phyloP scores from a whole-genome alignment of 345 rosid genomes.

The Atalantia buxifolia region DNA sequence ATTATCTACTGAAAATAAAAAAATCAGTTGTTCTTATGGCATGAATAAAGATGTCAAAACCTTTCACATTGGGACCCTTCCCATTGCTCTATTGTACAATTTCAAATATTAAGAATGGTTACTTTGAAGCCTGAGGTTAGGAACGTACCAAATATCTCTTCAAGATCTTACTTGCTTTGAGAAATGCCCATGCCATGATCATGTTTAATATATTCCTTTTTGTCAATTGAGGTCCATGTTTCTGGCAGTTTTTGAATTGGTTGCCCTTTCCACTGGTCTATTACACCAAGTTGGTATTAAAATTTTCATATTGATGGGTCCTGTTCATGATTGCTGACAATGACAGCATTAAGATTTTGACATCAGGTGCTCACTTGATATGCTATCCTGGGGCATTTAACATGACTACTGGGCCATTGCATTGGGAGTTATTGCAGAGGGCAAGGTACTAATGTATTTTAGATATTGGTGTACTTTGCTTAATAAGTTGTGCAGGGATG shows the following conservation, averaged over 20 bases:
- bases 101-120: not conserved
- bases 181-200: not conserved
- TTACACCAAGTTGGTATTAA: not conserved
- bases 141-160: not conserved
- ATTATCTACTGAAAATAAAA: not conserved
- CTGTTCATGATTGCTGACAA: not conserved
- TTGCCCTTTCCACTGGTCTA: not conserved
- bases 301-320: not conserved
- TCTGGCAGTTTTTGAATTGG: not conserved
- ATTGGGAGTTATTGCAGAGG: constrained; percentile 88
- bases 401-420: constrained; percentile 96
- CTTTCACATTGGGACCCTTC: not conserved
- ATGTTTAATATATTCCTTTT: not conserved
- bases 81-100: not conserved
- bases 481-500: not conserved
- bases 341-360: constrained; percentile 15
- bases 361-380: constrained; percentile 83
- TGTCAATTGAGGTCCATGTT: not conserved
- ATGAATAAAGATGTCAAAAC: not conserved
- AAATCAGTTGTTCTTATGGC: not conserved
- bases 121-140: not conserved
- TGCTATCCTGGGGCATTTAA: constrained; percentile 98
- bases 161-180: not conserved
- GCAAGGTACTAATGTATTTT: constrained; percentile 53
- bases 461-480: not conserved